These are phyloP conservation scores for Talaromyces wortmannii DNA, from an alignment of 495 filamentous ascomycete genomes.

Conservation along the genomic window DNA sequence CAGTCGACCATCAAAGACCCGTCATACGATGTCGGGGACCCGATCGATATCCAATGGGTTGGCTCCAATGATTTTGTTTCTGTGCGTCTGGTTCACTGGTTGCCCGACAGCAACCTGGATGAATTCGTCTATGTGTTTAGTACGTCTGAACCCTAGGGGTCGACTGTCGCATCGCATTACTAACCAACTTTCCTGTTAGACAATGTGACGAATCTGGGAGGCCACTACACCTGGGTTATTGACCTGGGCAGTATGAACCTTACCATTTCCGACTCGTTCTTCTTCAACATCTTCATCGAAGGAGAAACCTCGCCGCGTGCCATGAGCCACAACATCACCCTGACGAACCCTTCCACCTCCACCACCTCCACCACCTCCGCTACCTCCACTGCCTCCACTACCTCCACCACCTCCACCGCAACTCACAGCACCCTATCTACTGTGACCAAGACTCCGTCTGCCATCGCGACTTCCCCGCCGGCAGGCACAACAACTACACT, in stretches of 20 bases:
- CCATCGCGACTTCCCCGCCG: not conserved
- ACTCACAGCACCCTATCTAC: not conserved
- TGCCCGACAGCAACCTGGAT: not conserved
- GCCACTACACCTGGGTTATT: not conserved
- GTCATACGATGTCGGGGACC: not conserved
- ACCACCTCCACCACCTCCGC: not conserved
- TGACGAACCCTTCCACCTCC: not conserved
- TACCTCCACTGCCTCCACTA: not conserved
- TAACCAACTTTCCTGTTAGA: not conserved
- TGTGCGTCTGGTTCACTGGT: not conserved
- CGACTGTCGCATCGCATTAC: not conserved
- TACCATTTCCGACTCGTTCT: not conserved
- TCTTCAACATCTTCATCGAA: slow-evolving; percentile 3
- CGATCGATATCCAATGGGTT: slow-evolving; percentile 3
- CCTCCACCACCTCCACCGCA: not conserved
- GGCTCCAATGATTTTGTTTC: not conserved
- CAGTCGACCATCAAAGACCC: not conserved
- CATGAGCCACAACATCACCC: not conserved
- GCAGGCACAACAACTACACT: not conserved
- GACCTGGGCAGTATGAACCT: slow-evolving; percentile 2
- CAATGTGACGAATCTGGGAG: slow-evolving; percentile 1
- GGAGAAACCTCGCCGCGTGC: slow-evolving; percentile 1
- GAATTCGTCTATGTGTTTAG: slow-evolving; percentile 1
- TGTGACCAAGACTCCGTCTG: not conserved
- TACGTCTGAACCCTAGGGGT: not conserved